Percentiles rank a stretch among this genome's conserved stretches.
Conservation (phyloP, 768 basidiomycete species). For the Leccinellum luteum region DNA sequence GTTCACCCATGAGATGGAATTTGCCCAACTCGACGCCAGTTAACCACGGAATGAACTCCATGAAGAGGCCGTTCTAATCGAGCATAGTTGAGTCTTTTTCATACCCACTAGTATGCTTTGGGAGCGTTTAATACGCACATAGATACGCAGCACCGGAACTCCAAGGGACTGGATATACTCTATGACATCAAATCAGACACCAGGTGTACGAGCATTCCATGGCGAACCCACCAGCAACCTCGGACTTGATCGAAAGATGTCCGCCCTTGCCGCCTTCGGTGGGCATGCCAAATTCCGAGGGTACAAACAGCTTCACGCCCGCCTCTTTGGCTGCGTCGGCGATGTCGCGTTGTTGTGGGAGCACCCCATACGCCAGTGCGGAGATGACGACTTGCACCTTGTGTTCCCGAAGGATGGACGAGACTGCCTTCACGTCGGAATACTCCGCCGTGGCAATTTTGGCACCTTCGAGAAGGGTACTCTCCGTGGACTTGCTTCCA, state of each 20-base stretch:
- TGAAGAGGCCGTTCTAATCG: slow-evolving; percentile 35
- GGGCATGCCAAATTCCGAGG: slow-evolving; percentile 37
- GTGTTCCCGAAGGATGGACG: slow-evolving; percentile 30
- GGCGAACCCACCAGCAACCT: slow-evolving; percentile 25
- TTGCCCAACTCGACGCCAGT: slow-evolving; percentile 28
- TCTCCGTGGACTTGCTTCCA: slow-evolving; percentile 19
- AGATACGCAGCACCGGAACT: slow-evolving; percentile 31
- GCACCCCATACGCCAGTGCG: slow-evolving; percentile 29
- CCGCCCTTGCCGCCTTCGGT: slow-evolving; percentile 33
- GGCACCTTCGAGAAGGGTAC: slow-evolving; percentile 24
- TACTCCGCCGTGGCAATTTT: slow-evolving; percentile 30
- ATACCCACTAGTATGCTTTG: not conserved
- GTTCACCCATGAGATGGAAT: slow-evolving; percentile 33
- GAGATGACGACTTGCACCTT: slow-evolving; percentile 36
- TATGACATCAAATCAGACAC: slow-evolving; percentile 1
- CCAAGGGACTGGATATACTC: slow-evolving; percentile 30
- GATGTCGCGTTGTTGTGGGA: slow-evolving; percentile 25
- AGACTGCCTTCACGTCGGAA: slow-evolving; percentile 21
- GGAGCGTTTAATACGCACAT: slow-evolving; percentile 20
- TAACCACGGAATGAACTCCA: slow-evolving; percentile 30
- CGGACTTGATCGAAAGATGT: slow-evolving; percentile 23
- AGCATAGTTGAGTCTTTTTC: not conserved
- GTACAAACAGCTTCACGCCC: slow-evolving; percentile 38
- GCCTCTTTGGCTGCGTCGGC: slow-evolving; percentile 38
- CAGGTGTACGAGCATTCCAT: not conserved